Base-by-base conservation (phyloP, 352 stramenopile genomes). In the Plasmopara viticola region DNA sequence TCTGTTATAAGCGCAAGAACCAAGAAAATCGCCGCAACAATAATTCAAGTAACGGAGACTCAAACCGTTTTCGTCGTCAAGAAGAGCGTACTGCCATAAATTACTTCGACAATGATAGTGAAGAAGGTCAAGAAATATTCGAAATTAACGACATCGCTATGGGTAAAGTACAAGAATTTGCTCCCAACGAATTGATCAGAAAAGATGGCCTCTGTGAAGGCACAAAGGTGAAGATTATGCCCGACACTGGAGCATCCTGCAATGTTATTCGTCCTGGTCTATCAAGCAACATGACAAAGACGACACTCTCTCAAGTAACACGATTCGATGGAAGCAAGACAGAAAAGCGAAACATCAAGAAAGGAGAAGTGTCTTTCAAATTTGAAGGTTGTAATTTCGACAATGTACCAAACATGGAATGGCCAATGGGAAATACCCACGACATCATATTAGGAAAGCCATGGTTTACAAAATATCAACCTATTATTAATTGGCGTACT, bases 401-500 rank as follows among this genome's bases (percentile, higher is more conserved):
- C n/a, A 8, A n/a, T 8, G 14, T 8, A 8, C 14, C 37, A 0
- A 2, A 18, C 37, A 8, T 25, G 20, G 20, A 25, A 25, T 25
- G 20, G 20, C 5, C 14, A 18, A 41, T 15, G n/a, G 14, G 14
- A 41, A 9, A 13, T 17, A 41, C 14, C n/a, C 47, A 62, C 53
- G 48, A 63, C 46, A 44, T 51, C 18, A 58, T 63, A 15, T 42
- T 58, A 37, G 44, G n/a, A n/a, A n/a, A n/a, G n/a, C n/a, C n/a
- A n/a, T n/a, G n/a, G n/a, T 63, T 63, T 44, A 55, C 37, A 5
- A 41, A 54, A 37, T 58, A 37, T 18, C 33, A 63, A 15, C 56
- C 48, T n/a, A 45, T 5, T 5, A 54, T 58, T 18, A 25, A 55
- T 48, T 51, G 48, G 56, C 44, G 49, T 25, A 25, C 20, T 25